Evolutionary conservation across 257 asterid genomes (phyloP), one percentile per base, ranked within the genome.

Genomic region (Gentiana straminea): DNA sequence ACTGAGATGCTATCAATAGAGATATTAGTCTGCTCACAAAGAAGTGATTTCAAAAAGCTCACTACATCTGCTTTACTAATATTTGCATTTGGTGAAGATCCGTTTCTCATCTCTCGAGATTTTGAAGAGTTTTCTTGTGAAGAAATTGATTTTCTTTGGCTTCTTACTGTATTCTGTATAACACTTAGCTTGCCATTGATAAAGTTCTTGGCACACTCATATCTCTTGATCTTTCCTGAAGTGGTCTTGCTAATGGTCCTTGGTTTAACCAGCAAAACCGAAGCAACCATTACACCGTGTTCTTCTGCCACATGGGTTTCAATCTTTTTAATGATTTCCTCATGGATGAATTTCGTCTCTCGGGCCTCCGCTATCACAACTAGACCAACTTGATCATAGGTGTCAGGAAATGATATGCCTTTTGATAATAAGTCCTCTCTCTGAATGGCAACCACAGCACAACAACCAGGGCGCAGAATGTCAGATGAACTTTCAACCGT

Each of bases 181-280:
- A 75, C 51, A 51, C 66, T 72, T 34, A 84, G 61, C 36, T 77
- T 73, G 53, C 79, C 24, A 61, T 73, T 81, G 47, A 58, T 55
- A 55, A 77, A 84, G 64, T 60, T 77, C 36, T 73, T 77, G 51
- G 75, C 72, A 68, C 86, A 79, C 44, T 84, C 94, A 49, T 59
- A 79, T 15, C 94, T 69, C 73, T 74, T 79, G 63, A 84, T 73
- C 56, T 84, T 84, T 35, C 94, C 94, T 33, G 85, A 84, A 4
- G 83, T 84, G 7, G 89, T 84, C 76, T 84, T 81, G 45, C 80
- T 68, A 57, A 84, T 77, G 12, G 86, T 70, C 70, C 69, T 84
- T 9, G 89, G 68, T 53, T 75, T 84, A 47, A 84, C 69, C 52
- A 79, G 56, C 33, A 75, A 64, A 65, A 76, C 51, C 37, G 78